Evolutionary conservation across 2,329 filamentous ascomycete genomes (phyloP).

Genomic region (Plenodomus tracheiphilus): DNA sequence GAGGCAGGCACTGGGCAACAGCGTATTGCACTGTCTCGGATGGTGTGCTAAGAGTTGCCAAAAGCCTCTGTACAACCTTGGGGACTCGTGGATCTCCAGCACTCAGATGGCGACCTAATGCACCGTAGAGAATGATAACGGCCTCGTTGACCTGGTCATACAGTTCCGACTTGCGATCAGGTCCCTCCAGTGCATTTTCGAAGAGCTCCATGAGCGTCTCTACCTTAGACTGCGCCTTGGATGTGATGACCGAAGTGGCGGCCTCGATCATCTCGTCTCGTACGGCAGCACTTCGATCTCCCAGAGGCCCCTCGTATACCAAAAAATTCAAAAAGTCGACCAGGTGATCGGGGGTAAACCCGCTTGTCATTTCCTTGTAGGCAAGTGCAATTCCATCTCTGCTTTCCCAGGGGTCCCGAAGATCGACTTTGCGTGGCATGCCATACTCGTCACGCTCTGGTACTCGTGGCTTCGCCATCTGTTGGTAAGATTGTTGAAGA

Average conservation of each 20-base stretch:
- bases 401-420: slow-evolving; percentile 87
- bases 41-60: slow-evolving; percentile 87
- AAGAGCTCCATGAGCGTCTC: slow-evolving; percentile 92
- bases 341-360: slow-evolving; percentile 70
- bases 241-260: slow-evolving; percentile 76
- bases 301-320: slow-evolving; percentile 83
- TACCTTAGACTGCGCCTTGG: slow-evolving; percentile 79
- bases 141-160: slow-evolving; percentile 94
- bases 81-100: slow-evolving; percentile 85
- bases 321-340: slow-evolving; percentile 82
- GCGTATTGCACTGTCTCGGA: slow-evolving; percentile 97
- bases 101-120: slow-evolving; percentile 83
- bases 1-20: slow-evolving; percentile 90
- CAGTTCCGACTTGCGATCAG: slow-evolving; percentile 77
- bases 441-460: slow-evolving; percentile 90
- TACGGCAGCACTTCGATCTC: slow-evolving; percentile 76
- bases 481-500: slow-evolving; percentile 72
- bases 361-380: slow-evolving; percentile 77
- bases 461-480: slow-evolving; percentile 79
- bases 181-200: slow-evolving; percentile 82
- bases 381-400: slow-evolving; percentile 87
- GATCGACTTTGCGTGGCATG: slow-evolving; percentile 87
- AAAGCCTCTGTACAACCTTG: slow-evolving; percentile 80
- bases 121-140: slow-evolving; percentile 96
- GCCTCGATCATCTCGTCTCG: slow-evolving; percentile 91